Evolutionary conservation across 2,329 filamentous ascomycete species (phyloP).

Genomic region (Fusarium zealandicum): DNA sequence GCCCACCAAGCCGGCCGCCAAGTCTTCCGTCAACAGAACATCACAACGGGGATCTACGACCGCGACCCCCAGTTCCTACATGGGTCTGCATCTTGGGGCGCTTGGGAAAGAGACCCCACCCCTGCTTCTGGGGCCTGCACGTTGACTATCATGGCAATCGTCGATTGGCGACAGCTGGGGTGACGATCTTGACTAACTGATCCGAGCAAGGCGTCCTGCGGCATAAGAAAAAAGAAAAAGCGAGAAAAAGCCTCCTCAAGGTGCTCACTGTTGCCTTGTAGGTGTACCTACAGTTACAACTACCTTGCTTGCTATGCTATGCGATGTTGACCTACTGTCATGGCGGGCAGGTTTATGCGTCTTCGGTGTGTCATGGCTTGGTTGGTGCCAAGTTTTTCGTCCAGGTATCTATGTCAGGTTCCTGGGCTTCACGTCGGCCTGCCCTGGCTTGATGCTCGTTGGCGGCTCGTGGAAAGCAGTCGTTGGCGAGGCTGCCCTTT

Average conservation of each 20-base stretch:
- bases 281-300: slow-evolving; percentile 28
- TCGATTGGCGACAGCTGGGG: slow-evolving; percentile 38
- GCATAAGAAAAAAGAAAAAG: neutral
- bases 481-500: slow-evolving; percentile 13
- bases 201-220: slow-evolving; percentile 29
- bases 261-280: slow-evolving; percentile 14
- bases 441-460: slow-evolving; percentile 24
- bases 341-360: slow-evolving; percentile 30
- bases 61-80: slow-evolving; percentile 14
- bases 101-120: slow-evolving; percentile 22
- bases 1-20: slow-evolving; percentile 38
- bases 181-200: slow-evolving; percentile 34
- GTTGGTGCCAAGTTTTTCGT: slow-evolving; percentile 27
- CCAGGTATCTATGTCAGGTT: slow-evolving; percentile 32
- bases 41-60: slow-evolving; percentile 30
- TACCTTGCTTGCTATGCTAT: slow-evolving; percentile 6
- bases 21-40: slow-evolving; percentile 26
- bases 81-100: slow-evolving; percentile 12
- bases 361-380: slow-evolving; percentile 28
- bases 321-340: slow-evolving; percentile 15
- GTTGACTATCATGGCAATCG: slow-evolving; percentile 31
- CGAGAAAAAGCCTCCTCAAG: slow-evolving; percentile 25
- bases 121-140: slow-evolving; percentile 15
- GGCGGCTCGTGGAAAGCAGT: slow-evolving; percentile 19
- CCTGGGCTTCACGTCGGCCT: slow-evolving; percentile 20